Evolutionary conservation across 2,329 filamentous ascomycete genomes (phyloP).

Genomic region (Dactylellina parvicollis): DNA sequence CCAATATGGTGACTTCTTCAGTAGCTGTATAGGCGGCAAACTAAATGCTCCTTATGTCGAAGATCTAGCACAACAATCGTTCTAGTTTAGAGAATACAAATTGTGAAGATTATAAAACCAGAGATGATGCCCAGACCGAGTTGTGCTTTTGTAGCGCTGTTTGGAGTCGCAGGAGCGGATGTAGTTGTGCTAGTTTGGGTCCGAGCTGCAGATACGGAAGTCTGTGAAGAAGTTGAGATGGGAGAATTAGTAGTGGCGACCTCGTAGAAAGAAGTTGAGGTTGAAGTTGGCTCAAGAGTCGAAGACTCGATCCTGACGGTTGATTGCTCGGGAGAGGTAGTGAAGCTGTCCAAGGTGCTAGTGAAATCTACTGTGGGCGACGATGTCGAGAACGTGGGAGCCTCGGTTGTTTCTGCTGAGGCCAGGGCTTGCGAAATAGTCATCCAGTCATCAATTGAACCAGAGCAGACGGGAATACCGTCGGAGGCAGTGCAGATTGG

Average conservation of each 20-base stretch:
- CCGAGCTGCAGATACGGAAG: not conserved
- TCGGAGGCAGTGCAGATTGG: slow-evolving; percentile 41
- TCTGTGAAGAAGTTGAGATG: not conserved
- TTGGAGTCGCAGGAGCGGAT: not conserved
- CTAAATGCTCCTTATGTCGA: not conserved
- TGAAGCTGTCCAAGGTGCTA: slow-evolving; percentile 2
- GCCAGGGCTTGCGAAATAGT: slow-evolving; percentile 29
- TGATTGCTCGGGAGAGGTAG: not conserved
- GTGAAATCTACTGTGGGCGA: not conserved
- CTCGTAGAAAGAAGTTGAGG: not conserved
- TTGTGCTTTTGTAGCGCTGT: slow-evolving; percentile 17
- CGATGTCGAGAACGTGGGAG: not conserved
- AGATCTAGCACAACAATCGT: not conserved
- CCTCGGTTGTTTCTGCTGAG: slow-evolving; percentile 1
- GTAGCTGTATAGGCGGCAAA: too few species aligned
- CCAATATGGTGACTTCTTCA: too few species aligned
- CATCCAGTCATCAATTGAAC: slow-evolving; percentile 34
- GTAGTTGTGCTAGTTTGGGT: slow-evolving; percentile 9
- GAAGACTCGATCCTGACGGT: not conserved
- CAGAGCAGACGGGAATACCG: slow-evolving; percentile 41
- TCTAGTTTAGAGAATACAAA: slow-evolving; percentile 6
- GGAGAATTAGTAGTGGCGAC: not conserved
- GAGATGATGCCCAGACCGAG: slow-evolving; percentile 5
- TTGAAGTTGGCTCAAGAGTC: slow-evolving; percentile 5
- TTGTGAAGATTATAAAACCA: not conserved